phyloP scores from a whole-genome alignment of 768 basidiomycete species.

The Ramaria sp. region DNA sequence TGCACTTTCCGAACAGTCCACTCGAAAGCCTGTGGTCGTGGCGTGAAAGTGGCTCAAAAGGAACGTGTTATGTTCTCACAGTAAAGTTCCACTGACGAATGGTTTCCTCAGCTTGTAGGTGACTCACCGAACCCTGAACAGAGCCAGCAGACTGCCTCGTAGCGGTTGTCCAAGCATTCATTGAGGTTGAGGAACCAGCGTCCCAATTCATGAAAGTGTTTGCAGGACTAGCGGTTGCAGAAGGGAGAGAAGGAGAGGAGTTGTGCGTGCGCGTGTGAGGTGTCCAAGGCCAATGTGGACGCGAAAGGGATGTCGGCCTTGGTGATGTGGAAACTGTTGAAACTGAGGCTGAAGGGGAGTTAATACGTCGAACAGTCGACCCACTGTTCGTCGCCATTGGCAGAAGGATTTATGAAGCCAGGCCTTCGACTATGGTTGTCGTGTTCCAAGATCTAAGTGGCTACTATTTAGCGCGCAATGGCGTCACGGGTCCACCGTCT shows the following conservation, averaged over 20 bases:
- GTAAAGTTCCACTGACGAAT: conserved; percentile 58
- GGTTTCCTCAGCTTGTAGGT: conserved; percentile 25
- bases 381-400: background rate
- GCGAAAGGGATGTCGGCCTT: background rate
- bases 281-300: conserved; percentile 3
- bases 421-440: background rate
- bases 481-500: too few relatives aligned
- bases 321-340: background rate
- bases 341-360: background rate
- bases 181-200: background rate
- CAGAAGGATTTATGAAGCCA: background rate
- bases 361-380: background rate
- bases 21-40: conserved; percentile 49
- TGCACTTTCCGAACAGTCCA: conserved; percentile 54
- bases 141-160: background rate
- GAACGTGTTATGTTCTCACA: conserved; percentile 23
- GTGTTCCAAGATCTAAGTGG: background rate
- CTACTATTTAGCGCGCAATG: background rate
- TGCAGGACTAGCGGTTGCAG: background rate
- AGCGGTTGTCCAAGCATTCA: background rate
- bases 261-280: background rate
- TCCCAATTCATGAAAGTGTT: background rate
- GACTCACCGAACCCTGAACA: background rate
- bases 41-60: background rate
- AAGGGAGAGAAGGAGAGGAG: background rate